phyloP scores from a whole-genome alignment of 495 filamentous ascomycete species.

The Neurospora pannonica region DNA sequence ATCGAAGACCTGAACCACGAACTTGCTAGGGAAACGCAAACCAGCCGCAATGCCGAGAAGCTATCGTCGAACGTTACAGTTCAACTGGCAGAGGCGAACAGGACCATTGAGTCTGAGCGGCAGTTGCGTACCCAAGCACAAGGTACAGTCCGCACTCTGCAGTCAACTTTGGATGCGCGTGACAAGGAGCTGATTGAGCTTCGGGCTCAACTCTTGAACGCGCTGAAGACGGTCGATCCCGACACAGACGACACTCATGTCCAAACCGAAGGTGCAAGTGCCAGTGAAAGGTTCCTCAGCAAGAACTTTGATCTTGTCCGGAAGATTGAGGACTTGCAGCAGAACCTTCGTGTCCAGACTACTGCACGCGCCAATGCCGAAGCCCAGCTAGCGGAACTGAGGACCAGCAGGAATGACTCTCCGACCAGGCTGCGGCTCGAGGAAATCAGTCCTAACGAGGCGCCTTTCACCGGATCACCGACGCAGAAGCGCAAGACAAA shows the following conservation, averaged over 20 bases:
- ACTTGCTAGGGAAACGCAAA: constrained; percentile 81
- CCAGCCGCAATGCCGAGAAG: constrained; percentile 84
- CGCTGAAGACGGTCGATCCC: constrained; percentile 82
- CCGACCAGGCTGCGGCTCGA: constrained; percentile 62
- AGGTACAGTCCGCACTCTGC: constrained; percentile 70
- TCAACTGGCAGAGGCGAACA: constrained; percentile 81
- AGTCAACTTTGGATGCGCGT: constrained; percentile 62
- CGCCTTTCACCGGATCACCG: constrained; percentile 66
- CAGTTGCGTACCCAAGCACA: constrained; percentile 83
- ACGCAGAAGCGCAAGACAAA: constrained; percentile 68
- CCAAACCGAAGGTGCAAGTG: constrained; percentile 36
- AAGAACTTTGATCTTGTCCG: constrained; percentile 75
- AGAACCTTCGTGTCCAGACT: constrained; percentile 74
- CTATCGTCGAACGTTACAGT: constrained; percentile 70
- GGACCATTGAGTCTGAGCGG: constrained; percentile 81
- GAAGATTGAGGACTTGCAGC: constrained; percentile 79
- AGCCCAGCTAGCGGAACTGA: constrained; percentile 69
- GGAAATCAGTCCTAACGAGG: constrained; percentile 80
- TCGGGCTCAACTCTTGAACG: constrained; percentile 64
- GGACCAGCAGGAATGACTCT: constrained; percentile 65
- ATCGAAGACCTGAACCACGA: constrained; percentile 94
- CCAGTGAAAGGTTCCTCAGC: constrained; percentile 36
- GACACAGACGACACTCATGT: constrained; percentile 34
- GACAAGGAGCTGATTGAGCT: constrained; percentile 73
- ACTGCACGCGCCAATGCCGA: constrained; percentile 79